Base-by-base conservation (phyloP, 805 yeast species). In the Zygosaccharomyces bisporus region DNA sequence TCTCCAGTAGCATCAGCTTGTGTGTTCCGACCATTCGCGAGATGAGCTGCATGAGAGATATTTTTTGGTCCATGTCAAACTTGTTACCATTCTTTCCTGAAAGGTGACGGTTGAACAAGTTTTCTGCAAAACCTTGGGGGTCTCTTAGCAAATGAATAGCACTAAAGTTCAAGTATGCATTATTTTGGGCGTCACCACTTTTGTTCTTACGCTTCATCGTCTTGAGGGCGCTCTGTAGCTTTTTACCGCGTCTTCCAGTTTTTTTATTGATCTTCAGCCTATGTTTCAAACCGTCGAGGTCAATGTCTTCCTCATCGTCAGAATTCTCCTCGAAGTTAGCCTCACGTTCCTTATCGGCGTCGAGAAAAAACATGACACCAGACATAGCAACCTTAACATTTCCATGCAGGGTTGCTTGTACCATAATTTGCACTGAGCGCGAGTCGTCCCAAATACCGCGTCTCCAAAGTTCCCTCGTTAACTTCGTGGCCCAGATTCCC, bases 361-460 rank as follows among this genome's bases (percentile, higher is more conserved):
- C 96, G 37, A 93, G 68, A 68, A 93, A 93, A 67, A 93, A 93
- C 58, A 80, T 74, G 23, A 87, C 93, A 49, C 96, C 99, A 2
- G 97, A 85, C 43, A 84, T 71, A 5, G 95, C 83, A 38, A 93
- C 93, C 67, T 93, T 93, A 4, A 72, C 66, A 57, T 93, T 95
- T 12, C 83, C 82, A 59, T 89, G 96, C 49, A 87, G 67, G 1
- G 97, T 88, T 1, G 98, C 97, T 56, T 88, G 93, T 1, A 95
- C 83, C 98, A 93, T 90, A 58, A 93, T 80, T 66, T 93, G 99
- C n/a, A 93, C 95, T 0, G 98, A 84, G 57, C 97, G 75, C 0
- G 95, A 78, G 64, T 93, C 99, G 64, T 89, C 97, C 99, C 99
- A 93, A 46, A 93, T 86, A 60, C 95, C 95, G 62, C 98, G 77